Conservation (phyloP, 257 asterid genomes). For the Solanum medicagineum region DNA sequence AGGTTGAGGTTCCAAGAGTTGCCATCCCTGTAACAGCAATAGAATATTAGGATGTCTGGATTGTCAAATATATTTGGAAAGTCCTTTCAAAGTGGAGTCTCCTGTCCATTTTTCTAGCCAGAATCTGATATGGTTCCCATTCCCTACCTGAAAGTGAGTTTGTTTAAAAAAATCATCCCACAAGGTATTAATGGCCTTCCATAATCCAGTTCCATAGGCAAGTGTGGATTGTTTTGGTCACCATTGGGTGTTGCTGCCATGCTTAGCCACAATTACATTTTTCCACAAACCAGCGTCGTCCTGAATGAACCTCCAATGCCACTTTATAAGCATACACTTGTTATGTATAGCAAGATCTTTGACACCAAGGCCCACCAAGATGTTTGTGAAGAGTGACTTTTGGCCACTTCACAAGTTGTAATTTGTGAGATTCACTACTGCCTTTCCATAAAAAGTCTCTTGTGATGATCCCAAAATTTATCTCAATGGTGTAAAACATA, state of each 20-base stretch:
- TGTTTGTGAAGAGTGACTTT: background rate
- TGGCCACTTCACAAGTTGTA: background rate
- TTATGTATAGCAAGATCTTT: background rate
- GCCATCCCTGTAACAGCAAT: background rate
- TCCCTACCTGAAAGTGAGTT: background rate
- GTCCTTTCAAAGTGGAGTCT: background rate
- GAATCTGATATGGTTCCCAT: background rate
- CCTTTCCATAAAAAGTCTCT: background rate
- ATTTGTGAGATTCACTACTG: background rate
- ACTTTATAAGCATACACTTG: background rate
- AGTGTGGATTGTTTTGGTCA: background rate
- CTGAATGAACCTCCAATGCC: background rate
- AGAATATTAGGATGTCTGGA: background rate
- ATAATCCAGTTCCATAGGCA: background rate
- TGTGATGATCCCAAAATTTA: background rate
- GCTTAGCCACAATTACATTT: background rate
- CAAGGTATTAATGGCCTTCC: background rate
- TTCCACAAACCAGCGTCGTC: background rate
- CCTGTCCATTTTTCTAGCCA: background rate
- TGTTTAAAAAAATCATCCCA: background rate
- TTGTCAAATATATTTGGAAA: background rate
- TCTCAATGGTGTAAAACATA: background rate
- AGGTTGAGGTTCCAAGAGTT: background rate
- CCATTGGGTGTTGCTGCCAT: background rate
- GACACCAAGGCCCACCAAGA: background rate